phyloP scores from a whole-genome alignment of 108 stramenopile genomes.

The Nitzschia palea region DNA sequence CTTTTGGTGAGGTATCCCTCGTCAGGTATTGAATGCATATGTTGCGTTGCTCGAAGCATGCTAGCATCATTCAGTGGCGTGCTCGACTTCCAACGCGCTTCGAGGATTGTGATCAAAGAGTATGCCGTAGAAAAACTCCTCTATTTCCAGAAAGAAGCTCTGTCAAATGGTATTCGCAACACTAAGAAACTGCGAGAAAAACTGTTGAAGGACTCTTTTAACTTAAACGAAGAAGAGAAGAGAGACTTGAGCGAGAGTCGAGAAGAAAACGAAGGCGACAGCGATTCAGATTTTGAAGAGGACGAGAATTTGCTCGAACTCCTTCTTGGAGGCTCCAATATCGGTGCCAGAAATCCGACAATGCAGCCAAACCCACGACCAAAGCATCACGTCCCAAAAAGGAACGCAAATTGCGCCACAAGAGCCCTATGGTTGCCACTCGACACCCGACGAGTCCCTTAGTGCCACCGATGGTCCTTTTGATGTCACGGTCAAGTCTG shows the following conservation, averaged over 20 bases:
- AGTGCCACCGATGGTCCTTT: not conserved
- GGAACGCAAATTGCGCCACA: constrained; percentile 85
- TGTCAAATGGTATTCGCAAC: constrained; percentile 58
- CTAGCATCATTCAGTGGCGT: constrained; percentile 90
- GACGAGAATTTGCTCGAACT: constrained; percentile 51
- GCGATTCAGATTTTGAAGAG: constrained; percentile 25
- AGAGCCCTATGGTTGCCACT: constrained; percentile 93
- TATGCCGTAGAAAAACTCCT: constrained; percentile 92
- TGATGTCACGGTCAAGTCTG: constrained; percentile 52
- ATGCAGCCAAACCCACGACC: constrained; percentile 48
- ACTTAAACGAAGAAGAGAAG: not conserved
- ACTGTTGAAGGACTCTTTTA: constrained; percentile 11
- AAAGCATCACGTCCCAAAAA: constrained; percentile 59
- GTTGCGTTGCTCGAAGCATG: constrained; percentile 90
- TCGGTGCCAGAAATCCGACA: not conserved
- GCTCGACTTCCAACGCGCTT: constrained; percentile 90
- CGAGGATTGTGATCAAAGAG: constrained; percentile 92
- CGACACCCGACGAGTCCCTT: constrained; percentile 54
- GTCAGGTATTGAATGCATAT: constrained; percentile 88
- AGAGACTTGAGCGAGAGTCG: constrained; percentile 22
- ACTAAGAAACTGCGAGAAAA: constrained; percentile 69
- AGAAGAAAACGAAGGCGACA: constrained; percentile 40
- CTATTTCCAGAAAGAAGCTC: constrained; percentile 79
- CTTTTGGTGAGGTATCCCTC: constrained; percentile 88
- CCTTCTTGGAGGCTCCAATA: constrained; percentile 20